These are phyloP conservation scores for Poterioochromonas sp. DNA, from an alignment of 352 stramenopile species.

Conservation along the genomic window DNA sequence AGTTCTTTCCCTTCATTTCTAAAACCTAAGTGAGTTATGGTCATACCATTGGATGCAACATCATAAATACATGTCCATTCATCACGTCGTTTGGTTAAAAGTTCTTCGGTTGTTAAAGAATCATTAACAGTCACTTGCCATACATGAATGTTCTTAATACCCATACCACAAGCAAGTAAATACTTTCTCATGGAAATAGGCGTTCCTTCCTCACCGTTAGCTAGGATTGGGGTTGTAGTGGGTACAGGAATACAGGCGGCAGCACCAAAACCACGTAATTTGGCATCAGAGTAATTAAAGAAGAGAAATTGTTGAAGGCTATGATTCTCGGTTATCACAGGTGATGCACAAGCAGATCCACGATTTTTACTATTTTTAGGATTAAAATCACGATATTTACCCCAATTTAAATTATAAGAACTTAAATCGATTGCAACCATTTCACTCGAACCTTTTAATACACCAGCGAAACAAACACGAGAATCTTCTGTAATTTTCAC, in stretches of 20 bases:
- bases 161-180: conserved; percentile 3
- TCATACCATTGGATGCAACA: conserved; percentile 6
- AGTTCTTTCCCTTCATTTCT: neutral
- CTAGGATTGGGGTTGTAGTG: neutral
- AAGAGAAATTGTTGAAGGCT: neutral
- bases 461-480: conserved; percentile 21
- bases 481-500: conserved; percentile 30
- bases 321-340: neutral
- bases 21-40: conserved; percentile 3
- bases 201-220: neutral
- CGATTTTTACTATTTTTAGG: neutral
- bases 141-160: conserved; percentile 29
- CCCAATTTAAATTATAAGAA: neutral
- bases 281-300: neutral
- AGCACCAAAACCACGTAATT: conserved; percentile 18
- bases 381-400: neutral
- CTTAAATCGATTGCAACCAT: conserved; percentile 28
- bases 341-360: neutral
- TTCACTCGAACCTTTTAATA: conserved; percentile 20
- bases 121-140: conserved; percentile 7
- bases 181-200: neutral
- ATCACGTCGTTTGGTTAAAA: neutral
- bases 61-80: conserved; percentile 27
- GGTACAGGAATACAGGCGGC: neutral
- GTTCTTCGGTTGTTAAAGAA: neutral